Base-by-base conservation (phyloP, 129 eudicot species). In the Apium graveolens region DNA sequence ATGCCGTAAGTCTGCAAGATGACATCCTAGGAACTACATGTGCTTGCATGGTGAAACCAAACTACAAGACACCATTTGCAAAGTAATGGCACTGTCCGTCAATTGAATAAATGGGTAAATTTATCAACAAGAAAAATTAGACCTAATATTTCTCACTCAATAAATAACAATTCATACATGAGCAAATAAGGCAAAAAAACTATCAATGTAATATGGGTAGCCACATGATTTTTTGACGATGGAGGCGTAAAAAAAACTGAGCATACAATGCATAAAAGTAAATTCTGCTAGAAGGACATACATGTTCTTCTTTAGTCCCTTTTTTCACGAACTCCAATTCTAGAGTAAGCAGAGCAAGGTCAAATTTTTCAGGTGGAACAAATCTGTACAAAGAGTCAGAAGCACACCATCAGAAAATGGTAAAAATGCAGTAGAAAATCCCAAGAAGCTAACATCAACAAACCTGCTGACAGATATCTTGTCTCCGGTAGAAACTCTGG, bases 271-370 rank as follows among this genome's bases (percentile, higher is more conserved):
- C 68, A 76, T 32, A 24, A 18, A 51, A 76, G 6, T n/a, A 46
- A 55, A 69, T 9, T 24, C 51, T 68, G 31, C 26, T 35, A 43
- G 18, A 49, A 42, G 29, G 55, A 53, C 72, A 48, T 75, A 87
- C 98, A 84, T 88, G 91, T 78, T 96, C 99, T 21, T 92, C 97
- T 88, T 83, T 96, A 49, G 78, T 84, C 79, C 92, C 99, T 78
- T 84, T 96, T 75, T 92, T 90, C 29, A 90, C 91, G 73, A 90
- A 96, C 81, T 96, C 97, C 86, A 96, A 83, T 78, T 92, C 99
- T 17, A 96, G 89, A 66, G 91, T 92, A 76, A 96, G 97, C 87
- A 96, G 78, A 0, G 97, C 97, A 73, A 92, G 86, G 83, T 87
- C 88, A 81, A 87, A 92, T 85, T 85, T 79, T 62, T 92, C 97